Base-by-base conservation (phyloP, 1,139 yeast genomes). In the Yamadazyma oceani region DNA sequence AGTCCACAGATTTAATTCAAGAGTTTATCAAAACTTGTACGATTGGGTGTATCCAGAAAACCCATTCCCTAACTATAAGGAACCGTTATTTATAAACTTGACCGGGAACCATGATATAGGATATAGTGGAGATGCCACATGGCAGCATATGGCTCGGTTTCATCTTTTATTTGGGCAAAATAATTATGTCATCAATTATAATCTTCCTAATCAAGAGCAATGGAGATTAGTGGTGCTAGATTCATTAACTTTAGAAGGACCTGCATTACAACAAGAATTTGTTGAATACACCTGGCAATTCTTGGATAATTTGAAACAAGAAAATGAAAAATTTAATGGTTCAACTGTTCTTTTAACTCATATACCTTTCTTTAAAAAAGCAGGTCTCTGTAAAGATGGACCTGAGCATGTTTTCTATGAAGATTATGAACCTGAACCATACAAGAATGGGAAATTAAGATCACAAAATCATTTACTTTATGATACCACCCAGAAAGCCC, bases 41-140 rank as follows among this genome's bases (percentile, higher is more conserved):
- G 85, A 82, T 50, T 85, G 95, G 95, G 65, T 69, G 27, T 54
- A 69, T 33, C 64, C 50, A n/a, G 57, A 63, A 15, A 46, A 41
- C 5, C 51, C 50, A n/a, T 44, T 35, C 23, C 73, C 73, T 25
- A 66, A 66, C 45, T 60, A 48, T 40, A 55, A 66, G 12, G 58
- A 60, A 41, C 85, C 88, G 1, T 62, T 83, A 32, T 78, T 89
- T 53, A 74, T 88, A 42, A 90, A 92, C 55, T 68, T 92, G 30
- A 83, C 96, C 0, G 98, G 98, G 2, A 94, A 92, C 57, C 98
- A 92, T 57, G 98, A 92, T 58, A 81, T 92, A 40, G 98, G 98
- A 0, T 92, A 92, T 57, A 80, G 88, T 38, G 97, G 97, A 0
- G 98, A 94, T 62, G 88, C 95, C 33, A 88, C 96, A 0, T 80